Conservation (phyloP, 768 basidiomycete species). For the Amyloporia xantha region DNA sequence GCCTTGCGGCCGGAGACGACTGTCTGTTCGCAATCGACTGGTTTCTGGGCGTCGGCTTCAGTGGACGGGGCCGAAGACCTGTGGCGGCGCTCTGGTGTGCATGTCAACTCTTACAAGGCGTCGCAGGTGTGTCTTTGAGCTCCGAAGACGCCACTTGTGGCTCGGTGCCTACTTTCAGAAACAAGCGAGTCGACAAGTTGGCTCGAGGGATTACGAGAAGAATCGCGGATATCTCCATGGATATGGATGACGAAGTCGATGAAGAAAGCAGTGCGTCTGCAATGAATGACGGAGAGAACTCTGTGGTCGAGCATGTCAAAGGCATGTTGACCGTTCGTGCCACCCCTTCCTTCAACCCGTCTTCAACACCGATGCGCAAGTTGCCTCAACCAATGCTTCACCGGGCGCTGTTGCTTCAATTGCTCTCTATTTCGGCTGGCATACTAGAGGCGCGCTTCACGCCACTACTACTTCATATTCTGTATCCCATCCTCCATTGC, state of each 20-base stretch:
- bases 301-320: slow-evolving; percentile 53
- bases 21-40: slow-evolving; percentile 80
- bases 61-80: slow-evolving; percentile 37
- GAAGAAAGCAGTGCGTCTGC: slow-evolving; percentile 15
- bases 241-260: slow-evolving; percentile 23
- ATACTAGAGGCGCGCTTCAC: slow-evolving; percentile 69
- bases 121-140: slow-evolving; percentile 42
- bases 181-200: slow-evolving; percentile 56
- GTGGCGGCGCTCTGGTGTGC: slow-evolving; percentile 84
- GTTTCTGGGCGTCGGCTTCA: slow-evolving; percentile 53
- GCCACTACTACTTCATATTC: slow-evolving; percentile 62
- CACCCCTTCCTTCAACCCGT: background rate
- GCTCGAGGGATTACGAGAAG: slow-evolving; percentile 54
- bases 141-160: slow-evolving; percentile 15
- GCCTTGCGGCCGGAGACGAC: slow-evolving; percentile 58
- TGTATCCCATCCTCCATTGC: slow-evolving; percentile 86
- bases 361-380: slow-evolving; percentile 20
- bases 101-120: slow-evolving; percentile 67
- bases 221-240: slow-evolving; percentile 70
- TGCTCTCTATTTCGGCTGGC: slow-evolving; percentile 64
- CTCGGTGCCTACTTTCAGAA: slow-evolving; percentile 16
- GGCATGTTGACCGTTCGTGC: slow-evolving; percentile 62
- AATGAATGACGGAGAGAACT: slow-evolving; percentile 30
- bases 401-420: slow-evolving; percentile 60
- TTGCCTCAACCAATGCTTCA: slow-evolving; percentile 60